A percentile compares a stretch with the other conserved stretches of the same genome.
phyloP scores from a whole-genome alignment of 306 rosid genomes.

The Glycine soja region DNA sequence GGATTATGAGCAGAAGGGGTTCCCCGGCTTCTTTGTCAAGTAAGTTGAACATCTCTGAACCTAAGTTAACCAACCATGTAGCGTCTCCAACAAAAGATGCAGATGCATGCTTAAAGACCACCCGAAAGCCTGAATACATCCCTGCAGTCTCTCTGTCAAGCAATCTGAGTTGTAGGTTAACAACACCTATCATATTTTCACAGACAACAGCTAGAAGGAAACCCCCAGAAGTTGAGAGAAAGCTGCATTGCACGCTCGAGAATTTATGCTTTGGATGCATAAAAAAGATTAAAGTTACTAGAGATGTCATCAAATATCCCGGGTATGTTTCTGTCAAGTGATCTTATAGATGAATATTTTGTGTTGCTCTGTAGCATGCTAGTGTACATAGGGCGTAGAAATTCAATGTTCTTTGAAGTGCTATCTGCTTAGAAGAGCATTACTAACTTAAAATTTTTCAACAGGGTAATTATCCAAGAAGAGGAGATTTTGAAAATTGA shows the following conservation, averaged over 20 bases:
- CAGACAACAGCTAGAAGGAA: constrained; percentile 69
- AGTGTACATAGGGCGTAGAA: constrained; percentile 1
- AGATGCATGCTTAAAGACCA: not conserved
- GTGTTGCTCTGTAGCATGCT: not conserved
- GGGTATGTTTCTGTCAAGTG: constrained; percentile 63
- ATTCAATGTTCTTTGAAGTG: not conserved
- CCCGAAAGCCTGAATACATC: constrained; percentile 29
- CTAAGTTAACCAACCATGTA: constrained; percentile 30
- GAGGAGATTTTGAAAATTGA: constrained; percentile 70
- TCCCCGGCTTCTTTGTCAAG: not conserved
- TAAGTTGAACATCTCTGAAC: constrained; percentile 40
- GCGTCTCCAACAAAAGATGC: constrained; percentile 39
- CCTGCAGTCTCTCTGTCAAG: constrained; percentile 52
- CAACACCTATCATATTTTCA: constrained; percentile 83
- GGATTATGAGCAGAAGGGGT: constrained; percentile 52
- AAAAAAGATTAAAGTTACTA: constrained; percentile 73
- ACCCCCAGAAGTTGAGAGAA: constrained; percentile 73
- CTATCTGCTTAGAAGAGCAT: constrained; percentile 24
- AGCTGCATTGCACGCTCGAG: constrained; percentile 74
- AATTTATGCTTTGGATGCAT: constrained; percentile 73
- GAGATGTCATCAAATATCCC: constrained; percentile 66
- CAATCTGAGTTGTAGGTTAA: constrained; percentile 54
- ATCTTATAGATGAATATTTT: not conserved
- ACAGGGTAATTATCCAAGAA: constrained; percentile 75
- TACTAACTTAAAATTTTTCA: constrained; percentile 33